Evolutionary conservation across 768 basidiomycete genomes (phyloP).

Genomic region (Termitomyces sp.): DNA sequence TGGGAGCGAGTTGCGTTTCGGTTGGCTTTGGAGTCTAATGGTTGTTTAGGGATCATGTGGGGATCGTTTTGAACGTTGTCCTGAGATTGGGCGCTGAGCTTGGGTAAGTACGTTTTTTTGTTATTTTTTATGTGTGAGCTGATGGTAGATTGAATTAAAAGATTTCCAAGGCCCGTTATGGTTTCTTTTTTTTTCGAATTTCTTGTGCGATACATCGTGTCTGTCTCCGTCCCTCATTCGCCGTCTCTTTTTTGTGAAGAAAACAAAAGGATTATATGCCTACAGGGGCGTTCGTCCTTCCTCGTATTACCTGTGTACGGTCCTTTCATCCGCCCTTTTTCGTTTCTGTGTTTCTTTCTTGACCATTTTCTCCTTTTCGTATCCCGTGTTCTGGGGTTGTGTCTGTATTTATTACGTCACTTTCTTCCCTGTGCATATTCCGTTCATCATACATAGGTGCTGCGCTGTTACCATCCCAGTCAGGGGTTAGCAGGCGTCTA

Average conservation of each 20-base stretch:
- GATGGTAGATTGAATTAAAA: background rate
- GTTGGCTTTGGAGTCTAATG: too few species aligned
- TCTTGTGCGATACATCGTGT: background rate
- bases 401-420: conserved; percentile 12
- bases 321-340: background rate
- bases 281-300: background rate
- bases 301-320: background rate
- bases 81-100: background rate
- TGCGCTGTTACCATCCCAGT: too few species aligned
- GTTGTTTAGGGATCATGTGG: background rate
- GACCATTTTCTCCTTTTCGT: background rate
- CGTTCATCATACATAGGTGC: background rate
- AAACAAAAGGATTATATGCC: background rate
- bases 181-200: background rate
- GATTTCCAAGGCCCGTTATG: background rate
- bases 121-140: background rate
- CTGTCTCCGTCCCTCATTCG: too few species aligned
- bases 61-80: background rate
- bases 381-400: conserved; percentile 1
- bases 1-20: background rate
- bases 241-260: background rate
- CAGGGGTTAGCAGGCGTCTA: too few species aligned
- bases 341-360: background rate
- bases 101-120: background rate
- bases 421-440: conserved; percentile 5